phyloP scores from a whole-genome alignment of 2,329 filamentous ascomycete genomes.

The Scedosporium boydii region DNA sequence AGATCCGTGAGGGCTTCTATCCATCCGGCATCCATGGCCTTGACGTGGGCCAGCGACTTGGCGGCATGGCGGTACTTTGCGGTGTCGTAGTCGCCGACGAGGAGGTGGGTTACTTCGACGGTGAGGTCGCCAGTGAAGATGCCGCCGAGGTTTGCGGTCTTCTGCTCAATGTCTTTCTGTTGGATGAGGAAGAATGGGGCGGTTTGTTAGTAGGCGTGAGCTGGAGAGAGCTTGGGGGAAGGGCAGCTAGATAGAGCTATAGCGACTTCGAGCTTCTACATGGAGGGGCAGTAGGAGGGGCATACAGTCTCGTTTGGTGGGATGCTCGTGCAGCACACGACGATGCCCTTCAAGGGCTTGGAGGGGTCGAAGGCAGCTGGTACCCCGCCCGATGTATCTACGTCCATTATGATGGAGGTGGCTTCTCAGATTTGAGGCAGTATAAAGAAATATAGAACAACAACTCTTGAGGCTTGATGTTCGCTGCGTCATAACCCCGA shows the following conservation, averaged over 20 bases:
- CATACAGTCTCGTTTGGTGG: conserved; percentile 67
- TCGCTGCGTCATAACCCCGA: no score
- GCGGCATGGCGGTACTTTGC: conserved; percentile 95
- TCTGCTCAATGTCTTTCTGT: conserved; percentile 47
- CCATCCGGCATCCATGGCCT: conserved; percentile 74
- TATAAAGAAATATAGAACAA: background rate
- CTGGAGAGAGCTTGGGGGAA: background rate
- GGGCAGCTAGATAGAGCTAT: background rate
- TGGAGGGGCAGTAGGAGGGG: conserved; percentile 11
- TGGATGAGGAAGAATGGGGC: background rate
- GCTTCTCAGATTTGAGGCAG: background rate
- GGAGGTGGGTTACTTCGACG: conserved; percentile 88
- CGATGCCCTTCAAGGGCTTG: conserved; percentile 58
- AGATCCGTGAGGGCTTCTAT: conserved; percentile 67
- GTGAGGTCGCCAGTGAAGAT: conserved; percentile 84
- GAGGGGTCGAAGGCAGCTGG: conserved; percentile 40
- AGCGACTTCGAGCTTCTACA: background rate
- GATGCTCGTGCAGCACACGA: conserved; percentile 84
- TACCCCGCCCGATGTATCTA: background rate
- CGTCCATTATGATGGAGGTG: conserved; percentile 1
- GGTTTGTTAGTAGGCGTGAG: conserved; percentile 3
- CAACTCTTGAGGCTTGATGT: no score
- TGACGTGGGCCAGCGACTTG: conserved; percentile 76
- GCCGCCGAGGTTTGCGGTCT: conserved; percentile 75
- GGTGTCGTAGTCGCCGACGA: conserved; percentile 82